Percentiles rank a stretch among this genome's conserved stretches.
Conservation (phyloP, 1,284 basidiomycete genomes). For the Rhodotorula sp. region DNA sequence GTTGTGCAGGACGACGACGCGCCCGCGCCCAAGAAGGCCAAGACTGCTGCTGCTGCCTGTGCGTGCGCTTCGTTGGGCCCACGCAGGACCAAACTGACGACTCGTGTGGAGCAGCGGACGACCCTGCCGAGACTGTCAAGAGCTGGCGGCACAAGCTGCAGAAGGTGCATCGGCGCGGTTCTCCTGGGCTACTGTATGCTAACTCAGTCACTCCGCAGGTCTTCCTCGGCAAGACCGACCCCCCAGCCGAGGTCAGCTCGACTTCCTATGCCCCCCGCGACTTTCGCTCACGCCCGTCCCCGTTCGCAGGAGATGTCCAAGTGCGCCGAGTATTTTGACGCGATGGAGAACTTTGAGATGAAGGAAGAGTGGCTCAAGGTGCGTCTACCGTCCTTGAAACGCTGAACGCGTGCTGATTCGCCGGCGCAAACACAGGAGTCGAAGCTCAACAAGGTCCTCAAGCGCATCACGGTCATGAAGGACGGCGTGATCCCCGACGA, state of each 20-base stretch:
- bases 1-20: constrained; percentile 21
- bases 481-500: constrained; percentile 70
- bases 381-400: constrained; percentile 45
- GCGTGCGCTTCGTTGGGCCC: neutral
- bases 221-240: constrained; percentile 64
- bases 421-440: constrained; percentile 61
- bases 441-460: constrained; percentile 98
- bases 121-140: constrained; percentile 56
- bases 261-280: neutral
- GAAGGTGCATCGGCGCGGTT: constrained; percentile 53
- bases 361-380: constrained; percentile 78
- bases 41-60: constrained; percentile 14
- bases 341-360: constrained; percentile 82
- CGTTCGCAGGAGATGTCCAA: constrained; percentile 47
- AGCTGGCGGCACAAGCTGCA: constrained; percentile 89
- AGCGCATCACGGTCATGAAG: constrained; percentile 74
- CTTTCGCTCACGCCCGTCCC: neutral
- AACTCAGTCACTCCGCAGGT: constrained; percentile 38
- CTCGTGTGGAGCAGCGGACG: constrained; percentile 44
- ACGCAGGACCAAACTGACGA: neutral
- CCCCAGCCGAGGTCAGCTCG: constrained; percentile 45
- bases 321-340: constrained; percentile 71
- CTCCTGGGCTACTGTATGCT: neutral
- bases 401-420: neutral
- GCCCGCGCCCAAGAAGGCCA: constrained; percentile 39